These are phyloP conservation scores for Nakazawaea molendinolei DNA, from an alignment of 805 yeast genomes.

Conservation along the genomic window DNA sequence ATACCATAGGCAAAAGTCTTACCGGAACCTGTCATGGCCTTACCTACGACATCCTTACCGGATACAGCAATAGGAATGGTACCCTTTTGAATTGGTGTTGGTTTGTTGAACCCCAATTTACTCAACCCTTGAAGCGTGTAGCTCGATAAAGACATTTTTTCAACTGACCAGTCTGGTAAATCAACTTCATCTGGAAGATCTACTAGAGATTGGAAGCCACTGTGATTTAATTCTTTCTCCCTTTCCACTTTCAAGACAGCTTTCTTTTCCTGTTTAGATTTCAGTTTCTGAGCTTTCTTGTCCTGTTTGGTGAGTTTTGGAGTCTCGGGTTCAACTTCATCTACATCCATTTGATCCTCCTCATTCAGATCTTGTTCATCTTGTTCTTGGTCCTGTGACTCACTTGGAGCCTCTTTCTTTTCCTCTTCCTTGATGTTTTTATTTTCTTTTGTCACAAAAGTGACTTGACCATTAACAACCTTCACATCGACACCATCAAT, in stretches of 20 bases:
- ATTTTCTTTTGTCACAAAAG: conserved; percentile 38
- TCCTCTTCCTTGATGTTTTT: conserved; percentile 18
- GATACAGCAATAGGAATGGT: conserved; percentile 69
- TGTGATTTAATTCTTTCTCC: conserved; percentile 16
- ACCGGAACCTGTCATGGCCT: conserved; percentile 97
- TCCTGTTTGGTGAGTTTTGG: conserved; percentile 10
- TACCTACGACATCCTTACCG: conserved; percentile 84
- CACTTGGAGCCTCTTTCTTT: conserved; percentile 13
- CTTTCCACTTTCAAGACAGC: conserved; percentile 20
- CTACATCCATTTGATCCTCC: conserved; percentile 14
- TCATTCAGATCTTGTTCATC: conserved; percentile 16
- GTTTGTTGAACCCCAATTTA: conserved; percentile 50
- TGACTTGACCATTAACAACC: conserved; percentile 59
- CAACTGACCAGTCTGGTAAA: conserved; percentile 56
- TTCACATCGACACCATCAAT: conserved; percentile 88
- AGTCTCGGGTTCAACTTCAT: conserved; percentile 7
- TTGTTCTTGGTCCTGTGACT: conserved; percentile 16
- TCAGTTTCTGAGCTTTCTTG: conserved; percentile 7
- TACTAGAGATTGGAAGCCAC: conserved; percentile 6
- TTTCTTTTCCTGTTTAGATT: conserved; percentile 12
- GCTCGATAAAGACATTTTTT: conserved; percentile 40
- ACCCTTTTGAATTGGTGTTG: conserved; percentile 78
- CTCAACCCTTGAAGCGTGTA: conserved; percentile 58
- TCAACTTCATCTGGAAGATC: conserved; percentile 27
- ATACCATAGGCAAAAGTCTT: conserved; percentile 94